These are phyloP conservation scores for Crithidia sp. DNA, from an alignment of 208 protist species.

Conservation along the genomic window DNA sequence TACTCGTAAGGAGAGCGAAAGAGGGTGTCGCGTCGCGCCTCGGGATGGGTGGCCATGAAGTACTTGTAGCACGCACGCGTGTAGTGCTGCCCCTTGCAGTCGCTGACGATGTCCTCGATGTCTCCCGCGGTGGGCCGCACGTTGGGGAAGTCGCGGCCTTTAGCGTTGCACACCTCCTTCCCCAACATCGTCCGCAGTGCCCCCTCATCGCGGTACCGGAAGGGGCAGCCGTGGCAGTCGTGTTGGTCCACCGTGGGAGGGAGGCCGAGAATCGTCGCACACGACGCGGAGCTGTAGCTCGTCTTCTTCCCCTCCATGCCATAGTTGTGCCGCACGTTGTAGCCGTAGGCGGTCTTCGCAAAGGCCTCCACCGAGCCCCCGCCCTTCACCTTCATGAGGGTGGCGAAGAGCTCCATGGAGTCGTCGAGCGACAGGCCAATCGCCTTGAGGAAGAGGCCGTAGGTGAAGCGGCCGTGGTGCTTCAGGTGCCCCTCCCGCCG, in stretches of 20 bases:
- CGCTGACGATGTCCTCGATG: constrained; percentile 90
- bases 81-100: constrained; percentile 88
- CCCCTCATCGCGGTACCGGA: constrained; percentile 83
- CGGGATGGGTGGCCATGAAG: constrained; percentile 88
- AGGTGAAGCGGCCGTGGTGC: constrained; percentile 90
- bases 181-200: constrained; percentile 56
- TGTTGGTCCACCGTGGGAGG: constrained; percentile 76
- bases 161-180: constrained; percentile 62
- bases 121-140: constrained; percentile 55
- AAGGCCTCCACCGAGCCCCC: constrained; percentile 78
- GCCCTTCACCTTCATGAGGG: constrained; percentile 87
- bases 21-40: constrained; percentile 78
- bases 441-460: constrained; percentile 90
- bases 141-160: constrained; percentile 48
- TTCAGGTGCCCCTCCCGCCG: constrained; percentile 88
- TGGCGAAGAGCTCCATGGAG: constrained; percentile 82
- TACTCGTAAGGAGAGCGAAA: constrained; percentile 92
- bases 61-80: constrained; percentile 92
- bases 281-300: constrained; percentile 86
- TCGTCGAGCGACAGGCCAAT: constrained; percentile 89
- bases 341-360: constrained; percentile 88
- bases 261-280: constrained; percentile 82
- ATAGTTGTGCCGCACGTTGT: constrained; percentile 92
- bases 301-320: constrained; percentile 93
- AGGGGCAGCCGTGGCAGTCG: constrained; percentile 93